These are phyloP conservation scores for Suhomyces xylopsoci DNA, from an alignment of 805 yeast species.

Conservation along the genomic window DNA sequence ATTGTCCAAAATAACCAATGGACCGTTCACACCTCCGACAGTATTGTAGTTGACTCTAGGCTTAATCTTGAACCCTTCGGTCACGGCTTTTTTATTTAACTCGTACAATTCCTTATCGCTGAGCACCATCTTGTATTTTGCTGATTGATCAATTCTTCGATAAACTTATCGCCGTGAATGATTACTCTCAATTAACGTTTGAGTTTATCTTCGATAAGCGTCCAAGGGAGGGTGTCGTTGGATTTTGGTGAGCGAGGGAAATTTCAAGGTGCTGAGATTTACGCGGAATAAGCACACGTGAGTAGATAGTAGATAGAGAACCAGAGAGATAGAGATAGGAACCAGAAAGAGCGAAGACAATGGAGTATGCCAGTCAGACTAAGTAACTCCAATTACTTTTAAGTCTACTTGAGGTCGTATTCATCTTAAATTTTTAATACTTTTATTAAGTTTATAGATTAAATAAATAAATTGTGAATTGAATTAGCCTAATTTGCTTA, in stretches of 20 bases:
- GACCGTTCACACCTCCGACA: constrained; percentile 98
- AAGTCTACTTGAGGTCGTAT: too few species aligned
- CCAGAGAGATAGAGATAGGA: not conserved
- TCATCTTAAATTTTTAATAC: not conserved
- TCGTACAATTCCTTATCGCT: constrained; percentile 53
- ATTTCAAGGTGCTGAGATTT: constrained; percentile 1
- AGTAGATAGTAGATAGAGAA: not conserved
- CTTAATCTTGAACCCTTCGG: constrained; percentile 84
- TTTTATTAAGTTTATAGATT: not conserved
- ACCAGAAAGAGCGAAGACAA: not conserved
- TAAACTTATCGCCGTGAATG: not conserved
- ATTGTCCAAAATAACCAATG: constrained; percentile 69
- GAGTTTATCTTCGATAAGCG: constrained; percentile 1
- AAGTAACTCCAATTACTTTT: not conserved
- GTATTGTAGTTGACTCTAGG: constrained; percentile 94
- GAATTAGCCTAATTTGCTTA: constrained; percentile 21
- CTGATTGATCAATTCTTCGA: constrained; percentile 6
- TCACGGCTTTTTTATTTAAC: constrained; percentile 86
- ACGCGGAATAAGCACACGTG: not conserved
- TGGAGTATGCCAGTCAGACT: not conserved
- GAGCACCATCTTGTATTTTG: constrained; percentile 24
- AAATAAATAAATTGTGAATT: not conserved
- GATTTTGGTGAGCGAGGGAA: not conserved
- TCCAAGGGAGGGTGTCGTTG: constrained; percentile 1
- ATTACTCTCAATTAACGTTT: not conserved